Evolutionary conservation across 257 asterid genomes (phyloP).

Genomic region (Nicotiana paniculata): DNA sequence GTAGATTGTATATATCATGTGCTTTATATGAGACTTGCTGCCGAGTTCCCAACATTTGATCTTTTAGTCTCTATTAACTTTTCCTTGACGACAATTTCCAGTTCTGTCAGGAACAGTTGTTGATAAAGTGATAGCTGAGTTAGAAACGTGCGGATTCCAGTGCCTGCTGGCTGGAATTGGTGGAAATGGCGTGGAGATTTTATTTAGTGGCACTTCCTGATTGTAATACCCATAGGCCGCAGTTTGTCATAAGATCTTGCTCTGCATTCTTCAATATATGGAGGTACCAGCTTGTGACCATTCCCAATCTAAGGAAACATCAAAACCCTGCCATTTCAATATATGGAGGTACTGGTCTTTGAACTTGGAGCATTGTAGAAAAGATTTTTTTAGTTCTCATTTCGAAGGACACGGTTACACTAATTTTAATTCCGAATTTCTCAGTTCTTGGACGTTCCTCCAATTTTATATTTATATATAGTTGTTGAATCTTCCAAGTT

Average conservation of each 20-base stretch:
- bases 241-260: neutral
- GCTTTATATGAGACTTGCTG: neutral
- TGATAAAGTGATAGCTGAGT: constrained; percentile 61
- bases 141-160: constrained; percentile 73
- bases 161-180: constrained; percentile 89
- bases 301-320: neutral
- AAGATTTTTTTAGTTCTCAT: neutral
- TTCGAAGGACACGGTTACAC: neutral
- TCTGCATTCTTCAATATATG: neutral
- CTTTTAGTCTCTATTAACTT: neutral
- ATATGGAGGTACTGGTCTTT: neutral
- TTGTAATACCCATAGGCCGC: neutral
- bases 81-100: constrained; percentile 46
- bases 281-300: neutral
- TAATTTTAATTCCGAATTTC: no score
- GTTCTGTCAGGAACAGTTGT: constrained; percentile 79
- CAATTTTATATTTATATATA: no score
- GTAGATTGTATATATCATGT: neutral
- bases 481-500: no score
- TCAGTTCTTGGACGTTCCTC: neutral
- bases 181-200: constrained; percentile 75
- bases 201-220: constrained; percentile 53
- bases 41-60: neutral
- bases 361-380: neutral
- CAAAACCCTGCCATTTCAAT: neutral